Evolutionary conservation across 805 yeast species (phyloP).

Genomic region (Ogataea wickerhamii): DNA sequence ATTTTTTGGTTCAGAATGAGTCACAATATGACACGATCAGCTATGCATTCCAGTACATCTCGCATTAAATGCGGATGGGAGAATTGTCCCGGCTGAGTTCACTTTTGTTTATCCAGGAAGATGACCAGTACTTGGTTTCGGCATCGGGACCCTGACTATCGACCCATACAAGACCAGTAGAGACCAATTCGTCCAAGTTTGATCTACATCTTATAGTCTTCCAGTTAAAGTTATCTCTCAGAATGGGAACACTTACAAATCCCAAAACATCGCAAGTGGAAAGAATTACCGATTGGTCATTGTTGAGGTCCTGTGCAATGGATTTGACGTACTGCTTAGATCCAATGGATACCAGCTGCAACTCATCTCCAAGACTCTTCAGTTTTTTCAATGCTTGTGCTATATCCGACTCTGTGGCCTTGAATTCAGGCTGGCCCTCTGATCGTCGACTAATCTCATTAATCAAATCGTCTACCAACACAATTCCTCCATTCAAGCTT

Average conservation of each 20-base stretch:
- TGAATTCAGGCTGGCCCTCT: conserved; percentile 29
- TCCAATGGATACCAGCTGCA: conserved; percentile 58
- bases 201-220: conserved; percentile 53
- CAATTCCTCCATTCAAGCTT: conserved; percentile 77
- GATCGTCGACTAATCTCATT: conserved; percentile 26
- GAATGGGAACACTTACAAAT: conserved; percentile 57
- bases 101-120: conserved; percentile 55
- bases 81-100: no score
- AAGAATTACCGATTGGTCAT: conserved; percentile 67
- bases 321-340: conserved; percentile 56
- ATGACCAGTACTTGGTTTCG: conserved; percentile 64
- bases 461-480: conserved; percentile 53
- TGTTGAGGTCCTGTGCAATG: conserved; percentile 58
- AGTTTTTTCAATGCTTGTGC: conserved; percentile 52
- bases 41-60: conserved; percentile 89
- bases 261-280: conserved; percentile 80
- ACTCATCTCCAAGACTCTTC: conserved; percentile 63
- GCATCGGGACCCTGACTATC: conserved; percentile 48
- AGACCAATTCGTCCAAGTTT: conserved; percentile 73
- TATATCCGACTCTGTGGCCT: conserved; percentile 47
- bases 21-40: conserved; percentile 63
- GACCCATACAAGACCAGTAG: conserved; percentile 82
- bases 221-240: conserved; percentile 80
- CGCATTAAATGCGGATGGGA: conserved; percentile 53
- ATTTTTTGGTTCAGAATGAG: conserved; percentile 74